phyloP scores from a whole-genome alignment of 768 basidiomycete species.

The Boletus rufocinnamomeus region DNA sequence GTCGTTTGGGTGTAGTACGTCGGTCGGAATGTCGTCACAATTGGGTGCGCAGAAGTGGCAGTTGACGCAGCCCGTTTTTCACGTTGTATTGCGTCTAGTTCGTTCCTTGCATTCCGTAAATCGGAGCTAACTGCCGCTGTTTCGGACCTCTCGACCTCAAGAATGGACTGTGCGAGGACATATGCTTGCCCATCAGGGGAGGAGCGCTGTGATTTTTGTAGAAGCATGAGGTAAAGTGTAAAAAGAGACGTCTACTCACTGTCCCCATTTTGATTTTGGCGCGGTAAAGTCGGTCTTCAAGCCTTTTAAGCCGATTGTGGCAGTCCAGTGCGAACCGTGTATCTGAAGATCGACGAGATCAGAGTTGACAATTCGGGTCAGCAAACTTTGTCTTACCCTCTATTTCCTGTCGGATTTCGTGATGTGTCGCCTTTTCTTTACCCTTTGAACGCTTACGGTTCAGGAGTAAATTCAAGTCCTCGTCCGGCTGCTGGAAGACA shows the following conservation, averaged over 20 bases:
- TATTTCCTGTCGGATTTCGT: constrained; percentile 51
- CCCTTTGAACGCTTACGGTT: constrained; percentile 46
- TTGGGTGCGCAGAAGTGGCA: constrained; percentile 33
- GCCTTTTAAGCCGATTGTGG: constrained; percentile 53
- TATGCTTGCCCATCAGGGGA: constrained; percentile 66
- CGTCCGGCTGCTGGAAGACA: constrained; percentile 71
- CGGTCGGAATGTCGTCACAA: constrained; percentile 42
- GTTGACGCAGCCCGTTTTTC: constrained; percentile 56
- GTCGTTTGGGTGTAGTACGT: constrained; percentile 37
- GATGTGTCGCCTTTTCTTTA: constrained; percentile 57
- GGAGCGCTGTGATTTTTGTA: constrained; percentile 46
- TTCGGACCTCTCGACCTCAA: constrained; percentile 69
- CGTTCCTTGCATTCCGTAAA: constrained; percentile 59
- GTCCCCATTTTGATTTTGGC: constrained; percentile 55
- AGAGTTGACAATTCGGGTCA: not conserved
- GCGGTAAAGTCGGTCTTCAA: constrained; percentile 61
- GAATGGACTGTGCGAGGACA: constrained; percentile 58
- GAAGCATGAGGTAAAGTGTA: not conserved
- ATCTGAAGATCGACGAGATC: constrained; percentile 43
- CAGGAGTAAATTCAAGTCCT: constrained; percentile 51
- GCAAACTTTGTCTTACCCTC: constrained; percentile 41
- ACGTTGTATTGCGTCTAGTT: constrained; percentile 67
- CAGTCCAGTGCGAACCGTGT: constrained; percentile 72
- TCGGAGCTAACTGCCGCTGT: constrained; percentile 57
- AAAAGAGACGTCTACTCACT: constrained; percentile 40